Percentiles rank a stretch among this genome's conserved stretches.
These are phyloP conservation scores for Singerocomus rubriflavus DNA, from an alignment of 1,284 basidiomycete genomes.

Conservation along the genomic window DNA sequence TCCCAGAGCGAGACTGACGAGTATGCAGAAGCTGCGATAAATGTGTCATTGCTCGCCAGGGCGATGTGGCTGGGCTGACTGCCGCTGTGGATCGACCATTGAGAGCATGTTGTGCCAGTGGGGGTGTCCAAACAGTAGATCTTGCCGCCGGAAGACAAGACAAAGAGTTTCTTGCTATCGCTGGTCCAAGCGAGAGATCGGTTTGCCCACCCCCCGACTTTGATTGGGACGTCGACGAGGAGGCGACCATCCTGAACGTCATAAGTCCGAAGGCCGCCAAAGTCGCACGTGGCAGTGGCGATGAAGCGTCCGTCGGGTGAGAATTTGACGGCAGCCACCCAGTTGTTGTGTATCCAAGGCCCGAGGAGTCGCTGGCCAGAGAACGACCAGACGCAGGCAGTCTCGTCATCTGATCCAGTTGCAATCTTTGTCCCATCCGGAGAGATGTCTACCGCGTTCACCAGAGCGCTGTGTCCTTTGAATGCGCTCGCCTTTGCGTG, in stretches of 20 bases:
- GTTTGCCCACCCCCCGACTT: not conserved
- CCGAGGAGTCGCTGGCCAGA: not conserved
- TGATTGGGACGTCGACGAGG: not conserved
- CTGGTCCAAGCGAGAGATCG: not conserved
- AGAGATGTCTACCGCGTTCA: slow-evolving; percentile 2
- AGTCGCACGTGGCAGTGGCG: not conserved
- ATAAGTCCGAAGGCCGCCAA: not conserved
- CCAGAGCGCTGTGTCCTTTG: not conserved
- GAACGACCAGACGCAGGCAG: not conserved
- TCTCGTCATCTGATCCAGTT: not conserved
- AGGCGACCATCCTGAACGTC: not conserved
- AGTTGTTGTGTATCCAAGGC: not conserved
- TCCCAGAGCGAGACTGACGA: slow-evolving; percentile 8
- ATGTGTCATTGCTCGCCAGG: not conserved
- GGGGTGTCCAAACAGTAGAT: not conserved
- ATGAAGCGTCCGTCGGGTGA: not conserved
- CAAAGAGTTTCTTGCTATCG: not conserved
- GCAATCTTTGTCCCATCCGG: not conserved
- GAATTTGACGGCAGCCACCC: not conserved
- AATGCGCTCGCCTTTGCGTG: not conserved
- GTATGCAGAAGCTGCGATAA: not conserved
- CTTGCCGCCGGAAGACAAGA: not conserved
- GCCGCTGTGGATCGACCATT: not conserved
- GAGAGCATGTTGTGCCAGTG: not conserved
- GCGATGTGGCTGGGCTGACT: not conserved